Evolutionary conservation across 306 rosid species (phyloP).

Genomic region (Luffa acutangula): DNA sequence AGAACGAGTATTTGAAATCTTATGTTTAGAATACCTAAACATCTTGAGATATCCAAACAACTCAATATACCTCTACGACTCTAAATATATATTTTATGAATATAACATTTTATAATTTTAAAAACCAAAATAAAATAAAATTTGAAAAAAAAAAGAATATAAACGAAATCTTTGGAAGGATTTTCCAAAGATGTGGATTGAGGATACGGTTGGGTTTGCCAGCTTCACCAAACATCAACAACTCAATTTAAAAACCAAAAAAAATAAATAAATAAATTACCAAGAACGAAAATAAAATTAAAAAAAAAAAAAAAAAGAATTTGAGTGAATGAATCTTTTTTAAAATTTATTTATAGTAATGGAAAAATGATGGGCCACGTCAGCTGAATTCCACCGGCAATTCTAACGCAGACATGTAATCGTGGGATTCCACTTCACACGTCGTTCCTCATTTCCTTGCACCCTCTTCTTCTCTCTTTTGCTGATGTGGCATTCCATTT

Average conservation of each 20-base stretch:
- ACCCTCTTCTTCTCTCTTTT: not conserved
- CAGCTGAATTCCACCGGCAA: conserved; percentile 1
- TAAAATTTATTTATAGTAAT: not conserved
- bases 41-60: no score
- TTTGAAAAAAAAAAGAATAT: not conserved
- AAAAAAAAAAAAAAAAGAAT: not conserved
- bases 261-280: not conserved
- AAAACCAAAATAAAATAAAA: not conserved
- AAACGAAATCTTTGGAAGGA: not conserved
- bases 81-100: not conserved
- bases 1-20: no score
- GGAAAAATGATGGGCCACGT: conserved; percentile 10
- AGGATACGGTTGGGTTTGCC: not conserved
- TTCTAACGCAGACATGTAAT: conserved; percentile 2
- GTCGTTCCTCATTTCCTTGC: not conserved
- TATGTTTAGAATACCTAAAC: no score
- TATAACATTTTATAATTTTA: not conserved
- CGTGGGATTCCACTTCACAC: conserved; percentile 13
- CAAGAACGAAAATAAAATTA: not conserved
- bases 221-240: not conserved
- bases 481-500: conserved; percentile 28
- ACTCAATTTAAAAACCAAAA: not conserved
- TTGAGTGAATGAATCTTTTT: not conserved
- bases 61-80: not conserved
- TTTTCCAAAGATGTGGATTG: conserved; percentile 2